Evolutionary conservation across 352 stramenopile species (phyloP), one percentile per base, ranked within the genome.

Genomic region (Globisporangium cylindrosporum): DNA sequence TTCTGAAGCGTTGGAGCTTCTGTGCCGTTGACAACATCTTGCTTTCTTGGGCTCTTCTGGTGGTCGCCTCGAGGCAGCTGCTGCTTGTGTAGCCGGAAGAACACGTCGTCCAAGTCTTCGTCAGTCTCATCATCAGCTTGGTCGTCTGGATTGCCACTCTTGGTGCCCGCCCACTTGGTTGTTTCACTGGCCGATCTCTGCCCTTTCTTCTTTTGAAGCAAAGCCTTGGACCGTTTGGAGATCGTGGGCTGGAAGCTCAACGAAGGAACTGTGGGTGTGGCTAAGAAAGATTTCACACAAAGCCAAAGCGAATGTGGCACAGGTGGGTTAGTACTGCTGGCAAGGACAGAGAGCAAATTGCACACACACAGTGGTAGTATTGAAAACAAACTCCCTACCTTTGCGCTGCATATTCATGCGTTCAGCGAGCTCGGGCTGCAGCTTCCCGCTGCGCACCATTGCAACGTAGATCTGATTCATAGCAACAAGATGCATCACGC

Each of bases 381-480:
- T 25, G 32, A 18, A n/a, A 34, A 9, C 15, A 43, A 8, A n/a
- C 1, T 24, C 3, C 41, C 5, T 3, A 74, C 71, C 20, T 65
- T 70, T 75, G n/a, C 70, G 66, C 38, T 71, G 64, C 27, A 65
- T 69, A 1, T 69, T 46, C 60, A 78, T 72, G 6, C 78, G 75
- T 15, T 67, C 67, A 24, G 64, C 53, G 8, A 73, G 55, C 32
- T 73, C 67, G 1, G 67, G 59, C 36, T 81, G 70, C 2, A 86
- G 63, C 1, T 74, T 74, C 0, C 74, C 78, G 22, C 73, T 84
- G 57, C 71, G 62, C 32, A 90, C 74, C 57, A 88, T 51, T 5
- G 73, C 74, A 8, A 77, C 72, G 36, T 84, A 89, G 20, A 89
- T 87, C 81, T 89, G 67, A 25, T 51, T 4, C 8, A 53, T 18